Evolutionary conservation across 129 eudicot species (phyloP), one percentile per base, ranked within the genome.

Genomic region (Apium graveolens): DNA sequence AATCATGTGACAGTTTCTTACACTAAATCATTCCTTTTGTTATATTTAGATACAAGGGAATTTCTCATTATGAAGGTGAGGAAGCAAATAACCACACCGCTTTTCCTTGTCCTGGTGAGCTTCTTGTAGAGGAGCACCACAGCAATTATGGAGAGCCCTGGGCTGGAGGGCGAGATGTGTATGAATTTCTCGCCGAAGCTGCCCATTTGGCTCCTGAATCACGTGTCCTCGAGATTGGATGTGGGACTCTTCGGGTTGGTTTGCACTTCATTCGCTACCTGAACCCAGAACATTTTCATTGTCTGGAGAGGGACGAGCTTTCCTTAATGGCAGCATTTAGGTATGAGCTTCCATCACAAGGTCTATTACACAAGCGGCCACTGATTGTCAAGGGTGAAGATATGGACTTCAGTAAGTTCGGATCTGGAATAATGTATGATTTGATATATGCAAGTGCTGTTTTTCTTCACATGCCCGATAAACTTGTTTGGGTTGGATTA

Each of bases 111-210:
- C 98, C 98, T 4, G 90, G 90, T 34, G 98, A 94, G 68, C 93
- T 94, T 42, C 91, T 94, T 20, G 98, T 94, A 55, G 98, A 94
- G 83, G 88, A 94, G 82, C 98, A 94, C 88, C 98, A 94, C 81
- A 94, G 98, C 92, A 91, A 94, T 84, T 94, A 94, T 35, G 98
- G 98, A 45, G 98, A 94, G 86, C 98, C 98, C 27, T 94, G 98
- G 98, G 98, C 98, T 1, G 98, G 98, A 44, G 98, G 98, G 5
- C 75, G 98, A 57, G 98, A 94, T 39, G 93, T 94, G 51, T 94
- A 89, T 38, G 98, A 94, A 60, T 94, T 91, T 75, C 96, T 94
- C 11, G 98, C 98, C n/a, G 90, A 86, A 71, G 81, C 93, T 35
- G 81, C 86, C 44, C 85, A 80, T 29, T 71, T 94, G 13, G 77